Percentiles rank a stretch among this genome's conserved stretches.
phyloP scores from a whole-genome alignment of 176 grass and related monocot species.

The Oryza glaberrima region DNA sequence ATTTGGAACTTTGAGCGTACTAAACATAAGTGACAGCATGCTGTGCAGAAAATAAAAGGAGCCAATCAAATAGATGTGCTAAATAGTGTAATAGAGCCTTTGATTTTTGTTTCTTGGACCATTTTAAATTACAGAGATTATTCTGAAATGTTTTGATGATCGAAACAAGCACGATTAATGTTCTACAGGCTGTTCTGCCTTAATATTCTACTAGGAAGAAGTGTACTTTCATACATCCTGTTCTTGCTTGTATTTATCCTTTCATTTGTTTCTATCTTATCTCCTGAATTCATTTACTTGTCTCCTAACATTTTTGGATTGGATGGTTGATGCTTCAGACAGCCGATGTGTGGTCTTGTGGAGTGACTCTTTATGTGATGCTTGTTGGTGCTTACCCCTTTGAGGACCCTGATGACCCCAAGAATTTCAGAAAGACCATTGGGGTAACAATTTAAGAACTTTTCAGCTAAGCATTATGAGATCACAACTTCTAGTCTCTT shows the following conservation, averaged over 20 bases:
- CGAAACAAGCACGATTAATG: background rate
- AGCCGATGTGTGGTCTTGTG: conserved; percentile 90
- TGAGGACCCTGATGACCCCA: conserved; percentile 84
- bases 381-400: conserved; percentile 85
- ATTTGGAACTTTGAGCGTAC: background rate
- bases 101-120: conserved; percentile 1
- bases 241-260: no score
- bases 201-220: conserved; percentile 9
- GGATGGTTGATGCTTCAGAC: conserved; percentile 49
- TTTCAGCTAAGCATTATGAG: background rate
- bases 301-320: conserved; percentile 29
- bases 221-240: no score
- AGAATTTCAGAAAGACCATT: conserved; percentile 91
- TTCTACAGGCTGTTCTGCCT: background rate
- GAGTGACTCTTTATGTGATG: conserved; percentile 96
- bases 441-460: conserved; percentile 52
- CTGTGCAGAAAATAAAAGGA: background rate
- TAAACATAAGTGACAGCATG: background rate
- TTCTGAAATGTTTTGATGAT: background rate
- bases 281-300: background rate
- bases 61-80: background rate
- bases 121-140: background rate
- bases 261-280: no score
- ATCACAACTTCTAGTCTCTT: conserved; percentile 14
- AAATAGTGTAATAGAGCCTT: background rate